These are phyloP conservation scores for Solanum virginianum DNA, from an alignment of 257 asterid species.

Conservation along the genomic window DNA sequence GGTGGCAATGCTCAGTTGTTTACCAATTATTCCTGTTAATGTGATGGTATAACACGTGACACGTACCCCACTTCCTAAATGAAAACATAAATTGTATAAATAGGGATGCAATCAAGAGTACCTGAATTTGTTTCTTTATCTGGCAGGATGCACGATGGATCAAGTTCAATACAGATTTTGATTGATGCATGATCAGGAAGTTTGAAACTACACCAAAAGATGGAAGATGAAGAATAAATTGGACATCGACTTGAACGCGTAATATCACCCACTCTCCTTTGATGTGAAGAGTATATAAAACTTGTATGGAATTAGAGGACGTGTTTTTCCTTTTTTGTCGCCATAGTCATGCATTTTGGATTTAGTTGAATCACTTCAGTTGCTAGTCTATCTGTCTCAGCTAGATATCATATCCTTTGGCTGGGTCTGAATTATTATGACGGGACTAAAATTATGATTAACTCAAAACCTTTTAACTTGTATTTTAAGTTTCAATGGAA, in stretches of 20 bases:
- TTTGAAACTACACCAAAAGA: not conserved
- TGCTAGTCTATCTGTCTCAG: not conserved
- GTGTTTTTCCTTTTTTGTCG: not conserved
- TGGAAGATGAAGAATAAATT: not conserved
- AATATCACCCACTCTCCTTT: not conserved
- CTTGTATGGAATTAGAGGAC: not conserved
- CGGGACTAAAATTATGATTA: not conserved
- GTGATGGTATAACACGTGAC: not conserved
- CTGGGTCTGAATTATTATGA: not conserved
- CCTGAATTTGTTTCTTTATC: not conserved
- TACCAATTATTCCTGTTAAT: not conserved
- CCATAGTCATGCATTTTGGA: not conserved
- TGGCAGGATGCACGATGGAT: not conserved
- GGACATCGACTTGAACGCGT: not conserved
- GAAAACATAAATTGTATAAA: not conserved
- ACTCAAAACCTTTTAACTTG: not conserved
- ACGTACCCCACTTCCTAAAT: not conserved
- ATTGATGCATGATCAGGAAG: not conserved
- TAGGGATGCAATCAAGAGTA: not conserved
- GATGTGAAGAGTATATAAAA: not conserved
- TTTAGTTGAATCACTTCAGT: not conserved
- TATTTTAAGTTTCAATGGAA: not conserved
- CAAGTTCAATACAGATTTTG: not conserved
- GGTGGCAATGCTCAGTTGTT: not conserved
- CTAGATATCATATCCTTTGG: not conserved